A percentile compares a stretch with the other conserved stretches of the same genome.
These are phyloP conservation scores for Chaetoscypha palmicola DNA, from an alignment of 2,329 filamentous ascomycete species.

Conservation along the genomic window DNA sequence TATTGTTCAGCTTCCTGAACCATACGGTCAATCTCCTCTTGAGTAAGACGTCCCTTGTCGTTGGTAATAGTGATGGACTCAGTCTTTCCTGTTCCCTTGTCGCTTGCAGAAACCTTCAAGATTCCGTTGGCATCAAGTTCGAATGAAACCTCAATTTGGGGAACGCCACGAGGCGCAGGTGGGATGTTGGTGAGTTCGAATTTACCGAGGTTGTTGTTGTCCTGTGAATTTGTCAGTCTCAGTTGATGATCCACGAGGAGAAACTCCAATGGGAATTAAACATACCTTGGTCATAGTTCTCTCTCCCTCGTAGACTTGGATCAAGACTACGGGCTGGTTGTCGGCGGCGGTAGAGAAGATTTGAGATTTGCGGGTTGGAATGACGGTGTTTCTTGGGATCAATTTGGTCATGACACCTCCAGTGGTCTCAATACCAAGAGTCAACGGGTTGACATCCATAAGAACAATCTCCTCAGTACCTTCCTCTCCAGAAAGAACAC, in stretches of 20 bases:
- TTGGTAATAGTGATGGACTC: constrained; percentile 99
- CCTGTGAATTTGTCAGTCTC: too few relatives aligned
- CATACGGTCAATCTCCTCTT: constrained; percentile 99
- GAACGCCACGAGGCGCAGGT: constrained; percentile 88
- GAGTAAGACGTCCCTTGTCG: constrained; percentile 94
- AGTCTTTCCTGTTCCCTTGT: constrained; percentile 96
- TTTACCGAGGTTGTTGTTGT: constrained; percentile 96
- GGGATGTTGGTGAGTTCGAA: constrained; percentile 97
- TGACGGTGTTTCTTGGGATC: constrained; percentile 88
- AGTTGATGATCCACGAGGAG: too few relatives aligned
- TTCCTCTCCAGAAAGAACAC: constrained; percentile 85
- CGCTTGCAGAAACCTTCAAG: constrained; percentile 87
- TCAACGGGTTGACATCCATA: constrained; percentile 96
- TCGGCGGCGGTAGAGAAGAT: constrained; percentile 96
- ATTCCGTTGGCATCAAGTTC: constrained; percentile 98
- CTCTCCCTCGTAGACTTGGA: constrained; percentile 94
- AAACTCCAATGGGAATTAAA: too few relatives aligned
- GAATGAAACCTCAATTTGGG: constrained; percentile 97
- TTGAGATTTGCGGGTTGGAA: constrained; percentile 94
- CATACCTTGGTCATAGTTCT: constrained; percentile 90
- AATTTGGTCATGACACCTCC: constrained; percentile 97
- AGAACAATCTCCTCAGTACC: constrained; percentile 76
- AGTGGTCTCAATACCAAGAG: constrained; percentile 94
- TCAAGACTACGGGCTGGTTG: constrained; percentile 91
- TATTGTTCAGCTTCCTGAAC: constrained; percentile 97